Percentiles rank a stretch among this genome's conserved stretches.
Conservation (phyloP, 2,329 filamentous ascomycete genomes). For the Diaporthe eres region DNA sequence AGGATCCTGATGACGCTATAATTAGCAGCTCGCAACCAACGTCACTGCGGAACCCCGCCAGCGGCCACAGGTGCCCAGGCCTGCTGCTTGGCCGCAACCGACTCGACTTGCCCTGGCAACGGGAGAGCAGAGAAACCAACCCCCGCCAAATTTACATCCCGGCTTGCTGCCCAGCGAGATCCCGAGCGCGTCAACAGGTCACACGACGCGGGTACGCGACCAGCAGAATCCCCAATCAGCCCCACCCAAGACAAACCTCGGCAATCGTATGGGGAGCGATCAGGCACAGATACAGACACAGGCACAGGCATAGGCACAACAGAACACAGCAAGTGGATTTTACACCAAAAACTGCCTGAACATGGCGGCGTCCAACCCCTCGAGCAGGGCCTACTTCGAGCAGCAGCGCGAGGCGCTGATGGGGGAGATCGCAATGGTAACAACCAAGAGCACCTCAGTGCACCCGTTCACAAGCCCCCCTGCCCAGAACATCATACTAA, state of each 20-base stretch:
- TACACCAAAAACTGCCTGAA: neutral
- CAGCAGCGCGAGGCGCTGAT: constrained; percentile 81
- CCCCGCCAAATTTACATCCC: constrained; percentile 12
- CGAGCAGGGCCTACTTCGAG: constrained; percentile 74
- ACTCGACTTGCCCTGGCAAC: constrained; percentile 25
- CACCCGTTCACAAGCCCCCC: neutral
- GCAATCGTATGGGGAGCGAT: neutral
- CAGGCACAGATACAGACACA: neutral
- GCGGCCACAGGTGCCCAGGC: neutral
- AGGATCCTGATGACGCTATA: constrained; percentile 15
- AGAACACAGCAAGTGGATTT: neutral
- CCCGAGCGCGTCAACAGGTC: constrained; percentile 25
- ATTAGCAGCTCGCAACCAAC: constrained; percentile 19
- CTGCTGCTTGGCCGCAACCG: neutral
- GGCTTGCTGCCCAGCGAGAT: neutral
- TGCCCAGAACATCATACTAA: neutral
- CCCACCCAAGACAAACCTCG: neutral
- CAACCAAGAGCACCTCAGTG: constrained; percentile 40
- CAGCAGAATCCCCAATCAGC: neutral
- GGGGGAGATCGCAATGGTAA: constrained; percentile 79
- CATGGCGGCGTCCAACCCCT: constrained; percentile 52
- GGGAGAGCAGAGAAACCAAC: neutral
- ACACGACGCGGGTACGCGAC: constrained; percentile 22
- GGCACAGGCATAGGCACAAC: neutral
- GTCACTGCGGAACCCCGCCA: constrained; percentile 22